Conservation (phyloP, 352 stramenopile species). For the Phytophthora pini region DNA sequence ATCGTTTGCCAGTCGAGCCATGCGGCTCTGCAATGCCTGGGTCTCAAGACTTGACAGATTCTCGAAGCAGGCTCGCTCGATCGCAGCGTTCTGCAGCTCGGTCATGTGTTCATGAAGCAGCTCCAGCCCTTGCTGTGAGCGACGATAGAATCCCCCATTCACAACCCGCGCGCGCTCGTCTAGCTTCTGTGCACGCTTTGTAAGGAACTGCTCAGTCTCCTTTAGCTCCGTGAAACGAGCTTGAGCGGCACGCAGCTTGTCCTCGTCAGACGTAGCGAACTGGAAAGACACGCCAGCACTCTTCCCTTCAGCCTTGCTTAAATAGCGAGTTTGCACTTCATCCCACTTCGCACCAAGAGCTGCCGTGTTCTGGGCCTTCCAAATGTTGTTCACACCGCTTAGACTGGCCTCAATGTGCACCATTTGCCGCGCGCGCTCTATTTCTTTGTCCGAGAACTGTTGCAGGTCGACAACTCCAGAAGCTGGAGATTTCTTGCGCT, state of each 20-base stretch:
- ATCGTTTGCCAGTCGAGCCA: constrained; percentile 70
- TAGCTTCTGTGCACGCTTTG: constrained; percentile 79
- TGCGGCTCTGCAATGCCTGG: constrained; percentile 62
- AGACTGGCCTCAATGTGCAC: constrained; percentile 83
- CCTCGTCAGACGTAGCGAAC: constrained; percentile 47
- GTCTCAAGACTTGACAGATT: constrained; percentile 64
- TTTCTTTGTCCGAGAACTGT: constrained; percentile 66
- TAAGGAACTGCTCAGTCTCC: constrained; percentile 59
- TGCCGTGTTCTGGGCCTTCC: constrained; percentile 34
- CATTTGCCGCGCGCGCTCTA: constrained; percentile 76
- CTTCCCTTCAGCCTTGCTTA: constrained; percentile 39
- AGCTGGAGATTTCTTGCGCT: constrained; percentile 59
- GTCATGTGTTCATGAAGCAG: constrained; percentile 45
- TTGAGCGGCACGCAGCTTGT: constrained; percentile 60
- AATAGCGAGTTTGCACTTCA: constrained; percentile 44
- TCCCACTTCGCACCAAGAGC: constrained; percentile 44
- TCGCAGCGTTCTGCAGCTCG: constrained; percentile 61
- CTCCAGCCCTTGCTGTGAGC: constrained; percentile 45
- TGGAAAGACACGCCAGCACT: constrained; percentile 39
- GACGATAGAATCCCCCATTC: constrained; percentile 65
- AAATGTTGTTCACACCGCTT: constrained; percentile 41
- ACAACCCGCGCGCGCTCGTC: constrained; percentile 70
- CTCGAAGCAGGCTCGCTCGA: constrained; percentile 76
- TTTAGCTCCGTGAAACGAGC: constrained; percentile 75
- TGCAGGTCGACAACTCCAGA: constrained; percentile 36